Evolutionary conservation across 768 basidiomycete genomes (phyloP).

Genomic region (Chalciporus sphaerocephalus): DNA sequence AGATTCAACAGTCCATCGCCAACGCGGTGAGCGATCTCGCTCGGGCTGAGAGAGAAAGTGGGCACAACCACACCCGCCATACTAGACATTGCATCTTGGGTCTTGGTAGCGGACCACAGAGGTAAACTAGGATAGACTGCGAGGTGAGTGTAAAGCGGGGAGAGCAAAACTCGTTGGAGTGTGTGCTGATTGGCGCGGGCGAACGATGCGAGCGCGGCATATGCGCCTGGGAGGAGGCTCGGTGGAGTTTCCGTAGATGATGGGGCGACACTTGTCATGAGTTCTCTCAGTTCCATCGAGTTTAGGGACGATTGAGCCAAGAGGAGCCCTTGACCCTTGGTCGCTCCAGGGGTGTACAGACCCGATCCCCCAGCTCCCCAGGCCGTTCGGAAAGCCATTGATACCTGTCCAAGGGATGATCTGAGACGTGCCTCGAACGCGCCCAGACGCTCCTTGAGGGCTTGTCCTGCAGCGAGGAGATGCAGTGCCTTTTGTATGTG

Average conservation of each 20-base stretch:
- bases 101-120: constrained; percentile 54
- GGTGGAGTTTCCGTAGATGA: constrained; percentile 19
- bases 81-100: constrained; percentile 18
- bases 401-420: constrained; percentile 52
- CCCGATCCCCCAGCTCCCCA: constrained; percentile 47
- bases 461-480: constrained; percentile 74
- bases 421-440: constrained; percentile 70
- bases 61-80: constrained; percentile 59
- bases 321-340: constrained; percentile 66
- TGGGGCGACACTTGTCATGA: constrained; percentile 31
- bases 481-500: constrained; percentile 80
- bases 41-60: constrained; percentile 90
- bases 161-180: constrained; percentile 78
- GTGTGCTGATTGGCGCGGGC: constrained; percentile 71
- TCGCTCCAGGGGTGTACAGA: constrained; percentile 52
- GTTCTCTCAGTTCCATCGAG: constrained; percentile 56
- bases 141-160: constrained; percentile 75
- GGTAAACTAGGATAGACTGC: constrained; percentile 62
- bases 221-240: constrained; percentile 49
- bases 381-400: constrained; percentile 54
- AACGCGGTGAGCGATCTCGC: constrained; percentile 80
- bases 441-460: constrained; percentile 61
- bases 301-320: constrained; percentile 84
- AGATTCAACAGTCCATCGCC: constrained; percentile 94
- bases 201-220: constrained; percentile 55